phyloP scores from a whole-genome alignment of 108 stramenopile species.

The Skeletonema tropicum region DNA sequence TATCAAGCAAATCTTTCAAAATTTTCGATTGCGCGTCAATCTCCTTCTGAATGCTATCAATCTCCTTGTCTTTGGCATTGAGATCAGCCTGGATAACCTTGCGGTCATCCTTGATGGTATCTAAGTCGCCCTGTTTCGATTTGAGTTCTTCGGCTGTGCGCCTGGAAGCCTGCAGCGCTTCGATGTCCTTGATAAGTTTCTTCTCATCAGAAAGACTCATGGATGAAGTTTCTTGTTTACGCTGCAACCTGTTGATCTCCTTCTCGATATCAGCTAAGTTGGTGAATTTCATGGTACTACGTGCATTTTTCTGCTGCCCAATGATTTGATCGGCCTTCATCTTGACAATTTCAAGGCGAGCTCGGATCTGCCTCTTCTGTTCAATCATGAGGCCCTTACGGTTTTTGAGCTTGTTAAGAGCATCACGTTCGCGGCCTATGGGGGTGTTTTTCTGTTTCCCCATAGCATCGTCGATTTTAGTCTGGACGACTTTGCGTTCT shows the following conservation, averaged over 20 bases:
- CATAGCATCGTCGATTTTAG: slow-evolving; percentile 66
- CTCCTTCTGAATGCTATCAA: slow-evolving; percentile 77
- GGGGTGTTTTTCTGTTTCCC: slow-evolving; percentile 51
- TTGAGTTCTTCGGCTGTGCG: slow-evolving; percentile 71
- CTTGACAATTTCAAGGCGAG: slow-evolving; percentile 72
- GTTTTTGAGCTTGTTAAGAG: slow-evolving; percentile 57
- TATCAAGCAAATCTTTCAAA: slow-evolving; percentile 66
- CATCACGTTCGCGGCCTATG: slow-evolving; percentile 56
- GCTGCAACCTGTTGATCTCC: slow-evolving; percentile 81
- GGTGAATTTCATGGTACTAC: slow-evolving; percentile 72
- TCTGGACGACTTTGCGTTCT: slow-evolving; percentile 56
- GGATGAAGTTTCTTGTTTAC: slow-evolving; percentile 89
- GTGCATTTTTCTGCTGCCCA: slow-evolving; percentile 68
- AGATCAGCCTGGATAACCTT: slow-evolving; percentile 65
- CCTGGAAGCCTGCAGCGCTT: slow-evolving; percentile 73
- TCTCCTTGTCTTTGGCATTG: slow-evolving; percentile 85
- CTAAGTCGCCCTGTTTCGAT: slow-evolving; percentile 71
- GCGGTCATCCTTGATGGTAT: slow-evolving; percentile 67
- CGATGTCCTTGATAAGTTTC: slow-evolving; percentile 95
- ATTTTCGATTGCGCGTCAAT: slow-evolving; percentile 65
- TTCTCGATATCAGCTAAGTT: slow-evolving; percentile 86
- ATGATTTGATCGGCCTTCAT: slow-evolving; percentile 61
- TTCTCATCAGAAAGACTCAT: slow-evolving; percentile 96
- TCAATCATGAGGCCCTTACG: slow-evolving; percentile 79
- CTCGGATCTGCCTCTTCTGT: slow-evolving; percentile 80